These are phyloP conservation scores for Scutellaria minor DNA, from an alignment of 257 asterid genomes.

Conservation along the genomic window DNA sequence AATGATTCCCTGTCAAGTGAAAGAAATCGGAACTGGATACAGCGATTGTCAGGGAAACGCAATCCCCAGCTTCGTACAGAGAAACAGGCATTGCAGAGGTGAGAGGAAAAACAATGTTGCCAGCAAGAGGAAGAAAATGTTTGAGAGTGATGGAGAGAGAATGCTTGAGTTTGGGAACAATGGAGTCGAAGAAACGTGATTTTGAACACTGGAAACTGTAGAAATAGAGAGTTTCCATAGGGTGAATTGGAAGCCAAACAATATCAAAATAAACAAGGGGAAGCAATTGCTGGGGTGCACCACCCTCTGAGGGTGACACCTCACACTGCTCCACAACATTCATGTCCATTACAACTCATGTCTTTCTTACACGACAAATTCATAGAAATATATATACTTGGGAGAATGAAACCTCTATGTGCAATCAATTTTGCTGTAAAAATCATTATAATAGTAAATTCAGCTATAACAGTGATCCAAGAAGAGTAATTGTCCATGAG, in stretches of 20 bases:
- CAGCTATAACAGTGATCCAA: too few species aligned
- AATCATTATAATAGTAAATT: too few species aligned
- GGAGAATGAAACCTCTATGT: too few species aligned
- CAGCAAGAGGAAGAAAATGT: slow-evolving; percentile 17
- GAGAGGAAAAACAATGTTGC: slow-evolving; percentile 26
- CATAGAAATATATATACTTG: too few species aligned
- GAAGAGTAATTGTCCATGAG: too few species aligned
- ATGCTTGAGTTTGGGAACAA: neutral
- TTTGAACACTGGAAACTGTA: slow-evolving; percentile 1
- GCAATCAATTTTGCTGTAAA: too few species aligned
- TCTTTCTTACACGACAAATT: too few species aligned
- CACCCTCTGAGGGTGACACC: slow-evolving; percentile 17
- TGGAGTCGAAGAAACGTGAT: neutral
- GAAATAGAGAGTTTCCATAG: slow-evolving; percentile 10
- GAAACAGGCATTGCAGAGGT: neutral
- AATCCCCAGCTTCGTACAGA: slow-evolving; percentile 13
- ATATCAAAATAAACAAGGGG: slow-evolving; percentile 25
- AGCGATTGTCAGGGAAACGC: slow-evolving; percentile 3
- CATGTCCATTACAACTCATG: neutral
- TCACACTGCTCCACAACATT: neutral
- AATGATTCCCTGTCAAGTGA: neutral
- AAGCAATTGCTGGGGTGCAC: neutral
- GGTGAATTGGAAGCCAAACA: neutral
- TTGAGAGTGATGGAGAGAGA: slow-evolving; percentile 31
- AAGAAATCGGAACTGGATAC: neutral